These are phyloP conservation scores for Botryotinia convoluta DNA, from an alignment of 2,329 filamentous ascomycete genomes.

Conservation along the genomic window DNA sequence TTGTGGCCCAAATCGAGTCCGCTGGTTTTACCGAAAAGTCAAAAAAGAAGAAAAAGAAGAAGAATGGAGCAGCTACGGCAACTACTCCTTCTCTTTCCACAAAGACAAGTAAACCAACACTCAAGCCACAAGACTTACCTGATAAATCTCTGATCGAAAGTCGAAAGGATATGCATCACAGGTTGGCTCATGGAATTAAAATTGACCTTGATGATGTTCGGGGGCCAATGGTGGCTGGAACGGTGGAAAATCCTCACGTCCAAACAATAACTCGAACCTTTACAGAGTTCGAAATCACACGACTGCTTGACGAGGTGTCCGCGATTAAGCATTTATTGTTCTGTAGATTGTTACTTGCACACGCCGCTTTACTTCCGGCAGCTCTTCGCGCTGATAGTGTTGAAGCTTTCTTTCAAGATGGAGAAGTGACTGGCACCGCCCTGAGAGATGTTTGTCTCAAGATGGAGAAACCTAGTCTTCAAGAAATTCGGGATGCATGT, in stretches of 20 bases:
- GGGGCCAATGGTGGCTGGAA: conserved; percentile 40
- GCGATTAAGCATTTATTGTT: conserved; percentile 51
- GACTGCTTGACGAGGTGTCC: conserved; percentile 44
- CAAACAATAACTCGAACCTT: conserved; percentile 41
- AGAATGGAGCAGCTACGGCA: conserved; percentile 29
- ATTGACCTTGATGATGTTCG: conserved; percentile 38
- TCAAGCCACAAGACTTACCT: conserved; percentile 29
- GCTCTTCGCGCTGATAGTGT: conserved; percentile 46
- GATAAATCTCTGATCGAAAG: conserved; percentile 46
- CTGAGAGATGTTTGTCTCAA: conserved; percentile 48
- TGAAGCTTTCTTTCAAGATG: conserved; percentile 45
- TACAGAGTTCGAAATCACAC: conserved; percentile 44
- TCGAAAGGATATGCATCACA: conserved; percentile 41
- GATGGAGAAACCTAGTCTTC: conserved; percentile 47
- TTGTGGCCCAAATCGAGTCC: background rate
- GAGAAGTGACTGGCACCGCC: conserved; percentile 44
- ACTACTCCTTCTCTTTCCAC: conserved; percentile 18
- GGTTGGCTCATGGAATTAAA: conserved; percentile 42
- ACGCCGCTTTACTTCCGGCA: conserved; percentile 45
- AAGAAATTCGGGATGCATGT: conserved; percentile 51
- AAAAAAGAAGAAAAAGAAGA: conserved; percentile 41
- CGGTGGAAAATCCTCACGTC: conserved; percentile 29
- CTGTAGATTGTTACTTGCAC: conserved; percentile 47
- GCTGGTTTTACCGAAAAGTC: conserved; percentile 22
- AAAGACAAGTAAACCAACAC: background rate